A percentile compares a stretch with the other conserved stretches of the same genome.
These are phyloP conservation scores for Saccharomycopsis guyanensis DNA, from an alignment of 805 yeast genomes.

Conservation along the genomic window DNA sequence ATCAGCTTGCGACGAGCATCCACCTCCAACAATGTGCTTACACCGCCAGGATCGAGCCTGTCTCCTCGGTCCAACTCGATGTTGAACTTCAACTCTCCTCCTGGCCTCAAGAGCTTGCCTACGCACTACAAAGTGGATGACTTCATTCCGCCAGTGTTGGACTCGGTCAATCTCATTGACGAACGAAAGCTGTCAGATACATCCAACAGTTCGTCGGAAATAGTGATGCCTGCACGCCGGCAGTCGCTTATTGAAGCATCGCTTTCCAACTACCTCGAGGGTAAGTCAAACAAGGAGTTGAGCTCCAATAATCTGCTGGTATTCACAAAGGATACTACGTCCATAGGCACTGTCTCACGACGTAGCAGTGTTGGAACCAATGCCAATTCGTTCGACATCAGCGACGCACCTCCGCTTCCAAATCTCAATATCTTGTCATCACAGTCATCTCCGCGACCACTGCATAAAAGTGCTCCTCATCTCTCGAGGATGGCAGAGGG, in stretches of 20 bases:
- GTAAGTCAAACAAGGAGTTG: background rate
- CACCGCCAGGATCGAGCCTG: background rate
- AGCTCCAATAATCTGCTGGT: background rate
- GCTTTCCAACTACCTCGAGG: constrained; percentile 14
- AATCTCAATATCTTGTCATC: background rate
- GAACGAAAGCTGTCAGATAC: background rate
- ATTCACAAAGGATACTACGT: background rate
- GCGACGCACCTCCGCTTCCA: constrained; percentile 8
- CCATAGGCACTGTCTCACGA: background rate
- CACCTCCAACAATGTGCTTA: constrained; percentile 2
- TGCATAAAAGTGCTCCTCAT: background rate
- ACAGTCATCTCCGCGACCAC: background rate
- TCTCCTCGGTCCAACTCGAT: background rate
- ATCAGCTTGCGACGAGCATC: background rate
- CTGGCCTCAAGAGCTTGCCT: constrained; percentile 16
- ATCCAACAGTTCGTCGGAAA: background rate
- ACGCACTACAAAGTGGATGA: constrained; percentile 19
- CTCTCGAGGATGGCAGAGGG: too few relatives aligned
- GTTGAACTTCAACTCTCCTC: constrained; percentile 4
- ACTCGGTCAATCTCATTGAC: constrained; percentile 10
- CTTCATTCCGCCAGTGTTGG: constrained; percentile 18
- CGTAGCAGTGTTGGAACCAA: constrained; percentile 1
- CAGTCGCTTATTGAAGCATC: constrained; percentile 20
- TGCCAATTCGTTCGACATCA: constrained; percentile 1
- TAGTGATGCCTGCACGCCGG: constrained; percentile 7